phyloP scores from a whole-genome alignment of 441 rosid species.

The Adansonia gregorii region DNA sequence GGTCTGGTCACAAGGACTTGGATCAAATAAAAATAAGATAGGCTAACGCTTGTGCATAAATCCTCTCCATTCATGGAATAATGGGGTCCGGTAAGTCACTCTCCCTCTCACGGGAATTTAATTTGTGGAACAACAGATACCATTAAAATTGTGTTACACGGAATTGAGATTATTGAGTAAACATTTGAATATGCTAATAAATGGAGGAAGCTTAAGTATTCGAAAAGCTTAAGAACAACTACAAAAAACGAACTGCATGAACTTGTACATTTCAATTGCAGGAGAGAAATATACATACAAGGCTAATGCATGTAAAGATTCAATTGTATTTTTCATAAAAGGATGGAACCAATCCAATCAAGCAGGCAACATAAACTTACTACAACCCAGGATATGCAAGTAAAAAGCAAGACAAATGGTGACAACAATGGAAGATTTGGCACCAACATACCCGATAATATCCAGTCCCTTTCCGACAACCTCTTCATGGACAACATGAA shows the following conservation, averaged over 20 bases:
- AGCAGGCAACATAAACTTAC: slow-evolving; percentile 54
- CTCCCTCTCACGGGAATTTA: not conserved
- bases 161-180: not conserved
- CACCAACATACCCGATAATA: slow-evolving; percentile 63
- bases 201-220: slow-evolving; percentile 12
- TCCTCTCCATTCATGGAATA: too few relatives aligned
- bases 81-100: not conserved
- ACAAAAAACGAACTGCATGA: not conserved
- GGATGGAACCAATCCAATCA: slow-evolving; percentile 23
- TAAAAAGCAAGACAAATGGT: slow-evolving; percentile 79
- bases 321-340: slow-evolving; percentile 17
- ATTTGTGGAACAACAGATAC: not conserved
- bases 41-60: too few relatives aligned
- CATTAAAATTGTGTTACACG: not conserved
- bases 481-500: slow-evolving; percentile 52
- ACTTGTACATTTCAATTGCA: slow-evolving; percentile 20
- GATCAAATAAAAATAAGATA: too few relatives aligned
- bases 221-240: slow-evolving; percentile 8
- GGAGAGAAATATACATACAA: slow-evolving; percentile 28
- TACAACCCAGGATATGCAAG: slow-evolving; percentile 59
- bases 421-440: slow-evolving; percentile 71
- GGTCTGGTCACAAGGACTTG: too few relatives aligned
- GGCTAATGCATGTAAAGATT: not conserved
- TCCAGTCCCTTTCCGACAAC: slow-evolving; percentile 64
- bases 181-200: not conserved